Base-by-base conservation (phyloP, 2,329 filamentous ascomycete genomes). In the Aspergillus amoenus region DNA sequence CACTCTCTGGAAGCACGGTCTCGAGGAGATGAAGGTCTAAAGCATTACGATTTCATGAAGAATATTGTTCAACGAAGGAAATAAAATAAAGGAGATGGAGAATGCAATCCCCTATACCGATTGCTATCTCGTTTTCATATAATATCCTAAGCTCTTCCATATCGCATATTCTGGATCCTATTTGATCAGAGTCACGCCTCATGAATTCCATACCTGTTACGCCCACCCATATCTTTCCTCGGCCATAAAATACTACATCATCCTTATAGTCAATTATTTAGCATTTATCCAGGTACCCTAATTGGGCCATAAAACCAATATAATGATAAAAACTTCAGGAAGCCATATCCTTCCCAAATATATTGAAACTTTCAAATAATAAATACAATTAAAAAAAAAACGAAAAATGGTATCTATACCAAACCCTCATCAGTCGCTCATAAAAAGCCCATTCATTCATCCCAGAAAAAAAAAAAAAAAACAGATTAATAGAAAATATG, bases 1-100 rank as follows among this genome's bases (percentile, higher is more conserved):
- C 70, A 89, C 86, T 66, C 81, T 95, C 81, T 97, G 93, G 93
- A 97, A 97, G 87, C 89, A 97, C 81, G 94, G 93, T 73, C 79
- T 97, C 64, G 82, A 81, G 68, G 88, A 89, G 82, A 87, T 86
- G 83, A 97, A 99, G 90, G 92, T 97, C 68, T 99, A 93, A 73
- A 64, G 52, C 52, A 30, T 41, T 50, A 44, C 53, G 49, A 54
- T 52, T 60, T 49, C 47, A 47, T 50, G 56, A 59, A 57, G 57
- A 60, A 61, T 56, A 58, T 47, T 61, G 43, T 58, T 58, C 43
- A 44, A 56, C 63, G 62, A 60, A 58, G 54, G 50, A 55, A 61
- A 67, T 66, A 67, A 61, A 62, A 63, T 61, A 60, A 58, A 49
- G 55, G 63, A 64, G 43, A 45, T 37, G 49, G 51, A 55, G 52